Evolutionary conservation across 139 green algal genomes (phyloP).

Genomic region (Gonium pectorale): DNA sequence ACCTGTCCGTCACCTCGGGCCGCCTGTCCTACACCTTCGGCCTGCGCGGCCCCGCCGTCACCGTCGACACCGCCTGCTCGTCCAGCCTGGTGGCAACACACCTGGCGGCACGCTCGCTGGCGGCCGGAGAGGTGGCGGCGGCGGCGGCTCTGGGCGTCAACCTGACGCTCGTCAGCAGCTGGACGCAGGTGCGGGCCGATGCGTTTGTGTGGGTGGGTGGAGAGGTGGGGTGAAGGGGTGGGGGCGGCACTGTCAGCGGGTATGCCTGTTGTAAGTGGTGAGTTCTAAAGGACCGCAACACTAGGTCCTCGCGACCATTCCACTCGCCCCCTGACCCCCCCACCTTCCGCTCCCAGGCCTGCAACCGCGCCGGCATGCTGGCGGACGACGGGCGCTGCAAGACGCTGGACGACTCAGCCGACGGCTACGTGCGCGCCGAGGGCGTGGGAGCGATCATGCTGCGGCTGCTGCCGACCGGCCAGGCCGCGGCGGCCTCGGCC

Average conservation of each 20-base stretch:
- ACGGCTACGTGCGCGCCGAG: slow-evolving; percentile 60
- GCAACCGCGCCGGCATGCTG: slow-evolving; percentile 82
- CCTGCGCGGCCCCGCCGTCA: slow-evolving; percentile 73
- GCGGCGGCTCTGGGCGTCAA: slow-evolving; percentile 70
- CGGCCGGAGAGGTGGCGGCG: slow-evolving; percentile 18
- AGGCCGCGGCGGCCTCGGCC: background rate
- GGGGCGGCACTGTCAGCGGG: too few relatives aligned
- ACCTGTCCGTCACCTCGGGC: slow-evolving; percentile 79
- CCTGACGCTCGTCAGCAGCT: slow-evolving; percentile 71
- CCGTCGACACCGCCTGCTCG: slow-evolving; percentile 89
- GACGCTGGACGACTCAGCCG: slow-evolving; percentile 86
- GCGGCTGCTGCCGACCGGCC: background rate
- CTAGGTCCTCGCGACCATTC: too few relatives aligned
- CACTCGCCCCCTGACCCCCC: too few relatives aligned
- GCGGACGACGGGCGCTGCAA: slow-evolving; percentile 87
- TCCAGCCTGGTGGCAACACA: slow-evolving; percentile 77
- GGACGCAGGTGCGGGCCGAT: slow-evolving; percentile 59
- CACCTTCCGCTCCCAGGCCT: slow-evolving; percentile 42
- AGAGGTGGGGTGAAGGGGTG: background rate
- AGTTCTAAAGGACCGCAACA: too few relatives aligned
- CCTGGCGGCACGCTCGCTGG: slow-evolving; percentile 53
- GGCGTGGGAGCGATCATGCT: slow-evolving; percentile 20
- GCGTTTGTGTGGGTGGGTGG: background rate
- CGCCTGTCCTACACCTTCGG: slow-evolving; percentile 70
- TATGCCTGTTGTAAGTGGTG: too few relatives aligned